Percentiles rank a stretch among this genome's conserved stretches.
These are phyloP conservation scores for Misopates orontium DNA, from an alignment of 257 asterid genomes.

Conservation along the genomic window DNA sequence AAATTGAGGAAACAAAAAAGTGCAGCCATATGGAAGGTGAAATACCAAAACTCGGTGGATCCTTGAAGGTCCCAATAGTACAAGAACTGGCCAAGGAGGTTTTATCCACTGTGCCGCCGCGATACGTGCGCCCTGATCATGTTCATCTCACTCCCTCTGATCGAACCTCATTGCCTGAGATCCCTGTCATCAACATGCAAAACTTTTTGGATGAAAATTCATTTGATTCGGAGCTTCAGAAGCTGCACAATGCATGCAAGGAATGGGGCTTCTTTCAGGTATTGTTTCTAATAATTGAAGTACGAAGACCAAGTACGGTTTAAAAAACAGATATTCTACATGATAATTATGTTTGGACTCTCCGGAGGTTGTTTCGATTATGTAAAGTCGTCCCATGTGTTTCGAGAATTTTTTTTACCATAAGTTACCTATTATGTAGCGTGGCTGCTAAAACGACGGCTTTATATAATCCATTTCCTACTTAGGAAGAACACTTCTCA, in stretches of 20 bases:
- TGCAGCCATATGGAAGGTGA: background rate
- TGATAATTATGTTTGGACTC: no score
- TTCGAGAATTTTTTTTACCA: no score
- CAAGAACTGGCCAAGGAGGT: constrained; percentile 54
- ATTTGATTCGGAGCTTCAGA: constrained; percentile 44
- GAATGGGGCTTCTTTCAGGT: constrained; percentile 76
- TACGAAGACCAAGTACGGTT: no score
- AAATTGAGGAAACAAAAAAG: background rate
- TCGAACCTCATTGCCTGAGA: constrained; percentile 25
- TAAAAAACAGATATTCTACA: no score
- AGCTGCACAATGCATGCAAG: constrained; percentile 45
- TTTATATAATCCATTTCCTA: no score
- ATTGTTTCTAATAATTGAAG: background rate
- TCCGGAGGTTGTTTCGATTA: no score
- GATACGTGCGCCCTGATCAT: constrained; percentile 44
- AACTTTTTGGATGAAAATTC: constrained; percentile 15
- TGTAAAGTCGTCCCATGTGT: no score
- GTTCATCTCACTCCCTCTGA: constrained; percentile 13
- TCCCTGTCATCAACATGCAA: constrained; percentile 50
- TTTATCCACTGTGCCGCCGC: constrained; percentile 34
- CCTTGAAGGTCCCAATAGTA: constrained; percentile 52
- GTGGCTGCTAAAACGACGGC: no score
- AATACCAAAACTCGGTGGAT: constrained; percentile 33
- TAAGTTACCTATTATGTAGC: no score
- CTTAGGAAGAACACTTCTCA: no score